A percentile compares a stretch with the other conserved stretches of the same genome.
Conservation (phyloP, 495 filamentous ascomycete species). For the Penicillium alfredii region DNA sequence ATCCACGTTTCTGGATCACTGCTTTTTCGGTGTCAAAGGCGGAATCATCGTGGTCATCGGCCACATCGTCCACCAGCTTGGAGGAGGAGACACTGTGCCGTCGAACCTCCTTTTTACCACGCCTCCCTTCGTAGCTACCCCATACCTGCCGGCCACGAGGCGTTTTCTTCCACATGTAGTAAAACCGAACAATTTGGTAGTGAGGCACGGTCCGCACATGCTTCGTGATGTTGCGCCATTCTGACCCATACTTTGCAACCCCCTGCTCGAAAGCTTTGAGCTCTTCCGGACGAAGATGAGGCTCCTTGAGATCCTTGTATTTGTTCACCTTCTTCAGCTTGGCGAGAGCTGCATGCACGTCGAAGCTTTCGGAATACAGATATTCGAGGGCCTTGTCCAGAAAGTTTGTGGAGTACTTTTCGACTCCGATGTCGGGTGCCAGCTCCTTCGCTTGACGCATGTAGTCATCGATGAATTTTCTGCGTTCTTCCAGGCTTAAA, state of each 20-base stretch:
- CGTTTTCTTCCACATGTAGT: constrained; percentile 98
- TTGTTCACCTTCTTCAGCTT: constrained; percentile 60
- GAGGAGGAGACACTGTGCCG: constrained; percentile 46
- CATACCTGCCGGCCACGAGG: constrained; percentile 78
- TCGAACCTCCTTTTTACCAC: constrained; percentile 78
- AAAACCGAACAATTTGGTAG: constrained; percentile 79
- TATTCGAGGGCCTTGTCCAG: constrained; percentile 77
- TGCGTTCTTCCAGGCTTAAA: constrained; percentile 37
- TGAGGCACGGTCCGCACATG: constrained; percentile 71
- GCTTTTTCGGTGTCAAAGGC: constrained; percentile 94
- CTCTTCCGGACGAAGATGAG: constrained; percentile 70
- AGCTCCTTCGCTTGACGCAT: constrained; percentile 60
- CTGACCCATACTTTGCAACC: constrained; percentile 85
- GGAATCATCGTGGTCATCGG: constrained; percentile 90
- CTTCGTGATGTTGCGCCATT: constrained; percentile 74
- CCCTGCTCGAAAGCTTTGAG: constrained; percentile 87
- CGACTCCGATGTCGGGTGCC: constrained; percentile 57
- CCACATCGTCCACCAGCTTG: constrained; percentile 84
- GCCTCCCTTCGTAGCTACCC: constrained; percentile 79
- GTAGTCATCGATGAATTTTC: constrained; percentile 63
- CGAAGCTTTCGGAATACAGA: constrained; percentile 64
- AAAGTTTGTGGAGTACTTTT: constrained; percentile 73
- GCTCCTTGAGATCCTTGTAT: constrained; percentile 77
- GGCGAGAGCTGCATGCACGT: constrained; percentile 66
- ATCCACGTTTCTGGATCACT: constrained; percentile 64